Evolutionary conservation across 2,329 filamentous ascomycete genomes (phyloP).

Genomic region (Calonectria montana): DNA sequence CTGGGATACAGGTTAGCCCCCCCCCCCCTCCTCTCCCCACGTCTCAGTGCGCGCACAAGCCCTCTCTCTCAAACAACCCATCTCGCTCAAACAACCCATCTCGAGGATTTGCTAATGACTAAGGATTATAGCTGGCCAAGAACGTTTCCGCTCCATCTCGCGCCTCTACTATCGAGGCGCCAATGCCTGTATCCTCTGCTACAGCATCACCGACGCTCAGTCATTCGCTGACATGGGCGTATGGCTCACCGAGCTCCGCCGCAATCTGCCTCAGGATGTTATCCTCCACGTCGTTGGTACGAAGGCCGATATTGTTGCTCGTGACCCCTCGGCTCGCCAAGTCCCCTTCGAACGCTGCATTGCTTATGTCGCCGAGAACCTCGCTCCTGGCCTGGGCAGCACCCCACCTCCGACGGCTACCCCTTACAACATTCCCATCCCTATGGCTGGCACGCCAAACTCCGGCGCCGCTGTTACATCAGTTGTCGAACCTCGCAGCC

Average conservation of each 20-base stretch:
- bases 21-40: neutral
- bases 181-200: slow-evolving; percentile 93
- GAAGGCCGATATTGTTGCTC: slow-evolving; percentile 89
- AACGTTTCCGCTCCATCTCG: slow-evolving; percentile 94
- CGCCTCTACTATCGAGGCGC: slow-evolving; percentile 96
- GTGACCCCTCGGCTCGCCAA: slow-evolving; percentile 81
- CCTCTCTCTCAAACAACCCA: neutral
- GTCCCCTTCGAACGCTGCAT: slow-evolving; percentile 97
- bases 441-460: slow-evolving; percentile 31
- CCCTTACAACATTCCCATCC: slow-evolving; percentile 44
- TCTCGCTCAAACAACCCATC: neutral
- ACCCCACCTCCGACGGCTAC: slow-evolving; percentile 76
- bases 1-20: slow-evolving; percentile 81
- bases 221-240: slow-evolving; percentile 93
- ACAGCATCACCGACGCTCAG: slow-evolving; percentile 87
- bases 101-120: slow-evolving; percentile 8
- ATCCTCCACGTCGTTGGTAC: slow-evolving; percentile 96
- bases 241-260: slow-evolving; percentile 87
- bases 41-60: slow-evolving; percentile 1
- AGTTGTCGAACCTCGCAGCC: slow-evolving; percentile 66
- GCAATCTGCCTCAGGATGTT: slow-evolving; percentile 80
- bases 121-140: slow-evolving; percentile 76
- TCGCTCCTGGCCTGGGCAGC: slow-evolving; percentile 76
- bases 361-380: slow-evolving; percentile 92
- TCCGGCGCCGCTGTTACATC: slow-evolving; percentile 26